These are phyloP conservation scores for Aspergillus diversus DNA, from an alignment of 495 filamentous ascomycete species.

Conservation along the genomic window DNA sequence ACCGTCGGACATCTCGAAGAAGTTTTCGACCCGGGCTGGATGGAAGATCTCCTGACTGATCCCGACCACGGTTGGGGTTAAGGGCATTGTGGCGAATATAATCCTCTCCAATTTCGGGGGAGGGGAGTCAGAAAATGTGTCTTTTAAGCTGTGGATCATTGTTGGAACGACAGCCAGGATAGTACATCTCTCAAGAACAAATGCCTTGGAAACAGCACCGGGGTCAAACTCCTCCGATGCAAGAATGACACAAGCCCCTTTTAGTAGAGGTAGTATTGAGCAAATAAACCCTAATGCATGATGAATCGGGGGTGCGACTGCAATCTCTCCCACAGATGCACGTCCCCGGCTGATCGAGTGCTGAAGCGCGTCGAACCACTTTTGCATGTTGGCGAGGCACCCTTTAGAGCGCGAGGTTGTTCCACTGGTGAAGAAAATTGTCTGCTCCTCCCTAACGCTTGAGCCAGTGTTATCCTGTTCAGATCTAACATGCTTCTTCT, in stretches of 20 bases:
- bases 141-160: not conserved
- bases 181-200: not conserved
- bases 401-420: not conserved
- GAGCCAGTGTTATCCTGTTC: not conserved
- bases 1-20: not conserved
- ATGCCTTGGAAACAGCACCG: not conserved
- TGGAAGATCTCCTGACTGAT: not conserved
- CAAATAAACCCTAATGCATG: not conserved
- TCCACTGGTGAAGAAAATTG: not conserved
- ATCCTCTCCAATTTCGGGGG: not conserved
- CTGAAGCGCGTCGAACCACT: not conserved
- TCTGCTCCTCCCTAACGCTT: not conserved
- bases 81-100: not conserved
- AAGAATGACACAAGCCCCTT: not conserved
- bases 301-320: not conserved
- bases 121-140: not conserved
- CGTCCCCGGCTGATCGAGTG: not conserved
- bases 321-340: not conserved
- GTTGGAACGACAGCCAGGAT: not conserved
- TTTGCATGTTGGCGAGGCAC: not conserved
- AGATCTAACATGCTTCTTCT: not conserved
- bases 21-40: not conserved
- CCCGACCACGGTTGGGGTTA: not conserved
- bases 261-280: not conserved
- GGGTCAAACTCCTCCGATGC: not conserved